These are phyloP conservation scores for Xylaria sp. DNA, from an alignment of 2,329 filamentous ascomycete genomes.

Conservation along the genomic window DNA sequence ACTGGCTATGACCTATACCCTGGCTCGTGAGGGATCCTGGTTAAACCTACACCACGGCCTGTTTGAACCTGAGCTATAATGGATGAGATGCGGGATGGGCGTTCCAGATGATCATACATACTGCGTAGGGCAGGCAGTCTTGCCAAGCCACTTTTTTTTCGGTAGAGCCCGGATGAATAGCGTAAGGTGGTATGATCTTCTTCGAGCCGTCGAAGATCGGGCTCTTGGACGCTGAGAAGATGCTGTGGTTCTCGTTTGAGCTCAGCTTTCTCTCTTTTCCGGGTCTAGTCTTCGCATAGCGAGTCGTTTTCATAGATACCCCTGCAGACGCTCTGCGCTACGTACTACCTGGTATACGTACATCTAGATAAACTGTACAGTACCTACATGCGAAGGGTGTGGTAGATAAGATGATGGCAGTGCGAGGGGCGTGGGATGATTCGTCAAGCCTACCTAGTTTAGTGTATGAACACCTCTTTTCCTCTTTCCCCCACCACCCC, in stretches of 20 bases:
- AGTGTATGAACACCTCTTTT: not conserved
- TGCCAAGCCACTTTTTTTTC: not conserved
- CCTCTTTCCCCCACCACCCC: slow-evolving; percentile 22
- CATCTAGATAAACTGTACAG: no score
- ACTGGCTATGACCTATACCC: slow-evolving; percentile 24
- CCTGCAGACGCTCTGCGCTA: slow-evolving; percentile 13
- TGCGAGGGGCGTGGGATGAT: slow-evolving; percentile 18
- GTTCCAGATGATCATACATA: slow-evolving; percentile 5
- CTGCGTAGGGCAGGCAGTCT: not conserved
- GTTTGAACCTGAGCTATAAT: slow-evolving; percentile 5
- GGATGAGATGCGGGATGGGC: slow-evolving; percentile 27
- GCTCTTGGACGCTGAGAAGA: not conserved
- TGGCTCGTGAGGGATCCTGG: slow-evolving; percentile 5
- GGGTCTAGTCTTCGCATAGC: slow-evolving; percentile 1
- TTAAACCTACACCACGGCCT: not conserved
- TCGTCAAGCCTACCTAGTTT: not conserved
- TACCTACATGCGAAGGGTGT: slow-evolving; percentile 3
- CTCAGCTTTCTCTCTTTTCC: slow-evolving; percentile 3
- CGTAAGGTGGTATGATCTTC: not conserved
- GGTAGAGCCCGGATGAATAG: not conserved
- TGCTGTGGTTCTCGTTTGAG: not conserved
- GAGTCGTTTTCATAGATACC: slow-evolving; percentile 1
- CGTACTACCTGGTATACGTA: not conserved
- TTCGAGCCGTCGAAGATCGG: not conserved
- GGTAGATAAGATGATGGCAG: slow-evolving; percentile 14